Evolutionary conservation across 2,329 filamentous ascomycete genomes (phyloP), one percentile per base, ranked within the genome.

Genomic region (Graphilbum sp.): DNA sequence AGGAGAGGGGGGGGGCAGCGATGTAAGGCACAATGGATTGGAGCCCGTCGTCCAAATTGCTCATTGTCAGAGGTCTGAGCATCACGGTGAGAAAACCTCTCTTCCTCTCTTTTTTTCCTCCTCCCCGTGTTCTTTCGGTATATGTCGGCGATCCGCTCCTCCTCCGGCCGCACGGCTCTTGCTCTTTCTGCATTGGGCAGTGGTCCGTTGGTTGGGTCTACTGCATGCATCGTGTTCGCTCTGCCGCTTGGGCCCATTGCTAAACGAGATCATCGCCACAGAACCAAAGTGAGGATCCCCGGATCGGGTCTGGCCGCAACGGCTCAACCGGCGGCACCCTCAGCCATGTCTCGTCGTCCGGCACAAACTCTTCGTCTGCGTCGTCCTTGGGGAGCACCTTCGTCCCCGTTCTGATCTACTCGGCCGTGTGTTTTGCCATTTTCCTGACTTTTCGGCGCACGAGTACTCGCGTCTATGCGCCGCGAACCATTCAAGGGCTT

Each of bases 401-500:
- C 16, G 46, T 70, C 8, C 72, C 72, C 10, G 60, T 73, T 5
- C 47, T 68, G 33, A 43, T 66, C 32, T 62, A 66, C 41, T 60
- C 67, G 5, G 54, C 45, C 20, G 47, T 69, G 25, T 72, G 67
- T 46, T 39, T 73, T n/a, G 21, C 55, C 43, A 53, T 71, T 39
- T 75, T 75, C 50, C 46, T 72, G 36, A 34, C 63, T 15, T 48
- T 69, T 30, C 59, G 72, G 32, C 59, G 58, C 35, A 64, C 59
- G 21, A 60, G 62, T 31, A 54, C 59, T 18, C 61, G 70, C 20
- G 69, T 72, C 37, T 75, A 75, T 50, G 59, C 67, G 7, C 69
- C 72, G 5, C 60, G 72, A 45, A 62, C 65, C 2, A 61, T 72
- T 21, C 48, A 69, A 20, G 58, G 56, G 16, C 67, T 67, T 32